Base-by-base conservation (phyloP, 2,329 filamentous ascomycete species). In the Cordyceps tenuipes region DNA sequence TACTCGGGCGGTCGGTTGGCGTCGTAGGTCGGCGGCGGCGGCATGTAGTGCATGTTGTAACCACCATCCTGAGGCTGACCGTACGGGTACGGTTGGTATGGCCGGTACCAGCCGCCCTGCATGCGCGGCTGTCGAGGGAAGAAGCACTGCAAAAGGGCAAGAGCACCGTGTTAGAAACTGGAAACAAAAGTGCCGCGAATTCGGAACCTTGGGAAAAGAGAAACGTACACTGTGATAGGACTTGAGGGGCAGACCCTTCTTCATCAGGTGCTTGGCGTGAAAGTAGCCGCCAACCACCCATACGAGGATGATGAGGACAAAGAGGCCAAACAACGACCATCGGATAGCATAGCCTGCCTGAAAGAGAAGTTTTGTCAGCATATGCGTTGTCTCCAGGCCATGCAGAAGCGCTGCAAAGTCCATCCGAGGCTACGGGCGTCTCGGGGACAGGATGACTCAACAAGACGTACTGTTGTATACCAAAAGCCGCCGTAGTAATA, bases 251-350 rank as follows among this genome's bases (percentile, higher is more conserved):
- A 85, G 75, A 1, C 88, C 88, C 70, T 85, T 86, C 62, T 76
- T 78, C 64, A 92, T 77, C 51, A 90, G 80, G 50, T 75, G 74
- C 70, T 83, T 83, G 50, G 89, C 90, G 72, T 93, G 90, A 51
- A 82, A 73, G 71, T 88, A 88, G 62, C 88, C 88, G 62, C 83
- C 77, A 58, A 89, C 65, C 67, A 91, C 77, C 77, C 85, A 90
- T 47, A 78, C 66, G 57, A 83, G 70, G 67, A 90, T 73, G 62
- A 84, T 60, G 59, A 79, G 61, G 66, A 89, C 76, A 64, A 93
- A 70, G 63, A 77, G 74, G 62, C 82, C 80, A 68, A 92, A 83
- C 62, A 93, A 74, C 51, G 81, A 78, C 83, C 88, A 93, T 72
- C 90, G 89, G 67, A 91, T 76, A 61, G 86, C 85, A 60, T 80